phyloP scores from a whole-genome alignment of 1,284 basidiomycete species.

The Moesziomyces parantarcticus region DNA sequence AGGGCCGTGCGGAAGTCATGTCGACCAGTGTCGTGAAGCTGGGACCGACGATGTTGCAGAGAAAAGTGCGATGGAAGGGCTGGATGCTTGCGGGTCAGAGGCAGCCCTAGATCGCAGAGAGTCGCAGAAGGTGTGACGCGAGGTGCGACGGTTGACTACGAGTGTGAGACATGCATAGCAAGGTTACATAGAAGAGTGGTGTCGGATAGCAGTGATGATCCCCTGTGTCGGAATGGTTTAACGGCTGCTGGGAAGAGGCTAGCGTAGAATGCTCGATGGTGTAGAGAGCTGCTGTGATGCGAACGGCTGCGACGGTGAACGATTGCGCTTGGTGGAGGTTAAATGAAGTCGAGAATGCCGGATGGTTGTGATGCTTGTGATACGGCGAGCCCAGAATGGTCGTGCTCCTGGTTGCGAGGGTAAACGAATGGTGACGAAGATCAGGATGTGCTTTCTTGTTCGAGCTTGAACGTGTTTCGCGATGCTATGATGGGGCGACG shows the following conservation, averaged over 20 bases:
- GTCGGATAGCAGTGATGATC: background rate
- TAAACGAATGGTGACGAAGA: too few species aligned
- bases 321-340: too few species aligned
- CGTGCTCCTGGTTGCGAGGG: too few species aligned
- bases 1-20: background rate
- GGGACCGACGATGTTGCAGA: background rate
- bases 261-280: background rate
- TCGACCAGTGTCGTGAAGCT: background rate
- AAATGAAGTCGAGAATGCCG: too few species aligned
- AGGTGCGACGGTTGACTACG: constrained; percentile 21
- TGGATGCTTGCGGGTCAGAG: background rate
- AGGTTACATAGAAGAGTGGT: too few species aligned
- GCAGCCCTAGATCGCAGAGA: background rate
- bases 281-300: background rate
- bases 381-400: too few species aligned
- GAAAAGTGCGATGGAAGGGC: too few species aligned
- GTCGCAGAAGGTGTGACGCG: constrained; percentile 8
- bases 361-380: constrained; percentile 8
- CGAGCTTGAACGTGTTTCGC: too few species aligned
- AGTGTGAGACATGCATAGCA: constrained; percentile 26
- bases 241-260: background rate
- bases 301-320: too few species aligned
- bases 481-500: too few species aligned
- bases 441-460: too few species aligned
- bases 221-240: too few species aligned